Conservation (phyloP, 768 basidiomycete species). For the Obba rivulosa region DNA sequence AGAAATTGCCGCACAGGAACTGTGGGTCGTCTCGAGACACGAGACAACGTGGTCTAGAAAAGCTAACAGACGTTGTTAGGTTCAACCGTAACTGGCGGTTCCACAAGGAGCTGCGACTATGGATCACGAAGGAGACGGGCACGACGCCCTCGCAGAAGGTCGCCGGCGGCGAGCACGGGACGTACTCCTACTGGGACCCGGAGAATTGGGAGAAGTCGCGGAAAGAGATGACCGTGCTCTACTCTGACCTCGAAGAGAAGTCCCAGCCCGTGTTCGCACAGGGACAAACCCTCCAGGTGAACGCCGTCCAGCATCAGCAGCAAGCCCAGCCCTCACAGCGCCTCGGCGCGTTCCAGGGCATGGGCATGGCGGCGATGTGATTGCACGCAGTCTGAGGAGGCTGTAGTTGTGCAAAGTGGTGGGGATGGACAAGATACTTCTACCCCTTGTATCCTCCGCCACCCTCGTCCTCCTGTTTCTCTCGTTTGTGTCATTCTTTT, state of each 20-base stretch:
- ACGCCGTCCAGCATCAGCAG: conserved; percentile 27
- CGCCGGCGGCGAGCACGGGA: conserved; percentile 77
- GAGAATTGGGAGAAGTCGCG: conserved; percentile 74
- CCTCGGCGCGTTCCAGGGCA: conserved; percentile 38
- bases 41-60: background rate
- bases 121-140: conserved; percentile 86
- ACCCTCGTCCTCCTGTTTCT: background rate
- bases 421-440: conserved; percentile 3
- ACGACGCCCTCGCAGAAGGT: conserved; percentile 73
- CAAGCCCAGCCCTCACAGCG: conserved; percentile 16
- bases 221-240: conserved; percentile 73
- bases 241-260: conserved; percentile 73
- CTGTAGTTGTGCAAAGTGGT: background rate
- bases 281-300: conserved; percentile 26
- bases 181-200: conserved; percentile 88
- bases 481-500: conserved; percentile 8
- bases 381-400: background rate
- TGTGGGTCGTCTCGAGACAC: conserved; percentile 51
- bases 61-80: conserved; percentile 34
- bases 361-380: conserved; percentile 49
- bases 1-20: conserved; percentile 90
- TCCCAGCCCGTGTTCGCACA: conserved; percentile 52
- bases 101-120: conserved; percentile 83
- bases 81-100: conserved; percentile 95
- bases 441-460: background rate